Evolutionary conservation across 192 early-diverging fungal species (phyloP).

Genomic region (Coemansia sp.): DNA sequence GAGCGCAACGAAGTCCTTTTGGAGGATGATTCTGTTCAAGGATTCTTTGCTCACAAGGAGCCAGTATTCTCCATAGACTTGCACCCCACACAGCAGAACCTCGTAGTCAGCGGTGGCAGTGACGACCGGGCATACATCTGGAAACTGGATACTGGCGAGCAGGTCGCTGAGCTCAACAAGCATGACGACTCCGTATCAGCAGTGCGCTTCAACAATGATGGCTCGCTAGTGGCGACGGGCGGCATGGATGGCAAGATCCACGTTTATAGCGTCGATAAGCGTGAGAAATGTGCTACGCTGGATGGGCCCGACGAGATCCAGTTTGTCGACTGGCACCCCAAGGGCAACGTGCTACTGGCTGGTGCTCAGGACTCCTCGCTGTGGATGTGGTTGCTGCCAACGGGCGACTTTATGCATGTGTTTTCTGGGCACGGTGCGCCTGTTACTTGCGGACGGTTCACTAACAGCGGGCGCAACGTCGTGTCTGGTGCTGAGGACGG

Average conservation of each 20-base stretch:
- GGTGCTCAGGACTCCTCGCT: conserved; percentile 83
- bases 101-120: conserved; percentile 84
- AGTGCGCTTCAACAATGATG: conserved; percentile 79
- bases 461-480: conserved; percentile 84
- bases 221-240: conserved; percentile 80
- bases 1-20: conserved; percentile 25
- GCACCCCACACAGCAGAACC: conserved; percentile 66
- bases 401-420: conserved; percentile 88
- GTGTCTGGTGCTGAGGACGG: conserved; percentile 84
- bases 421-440: conserved; percentile 85
- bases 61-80: conserved; percentile 84
- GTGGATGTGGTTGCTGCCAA: conserved; percentile 96
- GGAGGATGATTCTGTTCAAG: conserved; percentile 85
- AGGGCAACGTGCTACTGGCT: conserved; percentile 87
- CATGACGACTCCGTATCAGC: conserved; percentile 87
- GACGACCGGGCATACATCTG: conserved; percentile 93
- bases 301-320: conserved; percentile 91
- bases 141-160: conserved; percentile 78
- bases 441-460: conserved; percentile 86
- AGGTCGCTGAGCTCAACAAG: conserved; percentile 61
- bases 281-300: conserved; percentile 46
- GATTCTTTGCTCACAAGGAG: conserved; percentile 88
- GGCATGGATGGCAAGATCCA: conserved; percentile 95
- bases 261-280: conserved; percentile 36
- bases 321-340: conserved; percentile 97